Percentiles rank a stretch among this genome's conserved stretches.
phyloP scores from a whole-genome alignment of 306 rosid genomes.

The Crotalaria pallida region DNA sequence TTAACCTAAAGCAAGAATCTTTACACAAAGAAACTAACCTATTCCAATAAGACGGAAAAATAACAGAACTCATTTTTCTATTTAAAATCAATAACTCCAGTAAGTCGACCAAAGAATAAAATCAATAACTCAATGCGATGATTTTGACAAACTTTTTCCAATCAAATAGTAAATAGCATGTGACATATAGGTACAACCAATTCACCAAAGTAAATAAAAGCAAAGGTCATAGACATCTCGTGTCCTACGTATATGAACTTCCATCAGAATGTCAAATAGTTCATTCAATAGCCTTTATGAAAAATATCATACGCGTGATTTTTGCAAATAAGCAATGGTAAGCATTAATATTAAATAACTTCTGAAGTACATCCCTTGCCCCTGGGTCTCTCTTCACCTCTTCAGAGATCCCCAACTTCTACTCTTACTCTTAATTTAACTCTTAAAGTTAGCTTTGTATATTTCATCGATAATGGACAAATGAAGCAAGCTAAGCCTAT shows the following conservation, averaged over 20 bases:
- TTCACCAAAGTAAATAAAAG: neutral
- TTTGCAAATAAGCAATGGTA: neutral
- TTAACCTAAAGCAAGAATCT: neutral
- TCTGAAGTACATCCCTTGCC: neutral
- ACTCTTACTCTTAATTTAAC: neutral
- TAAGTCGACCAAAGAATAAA: neutral
- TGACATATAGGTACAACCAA: neutral
- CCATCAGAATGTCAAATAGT: neutral
- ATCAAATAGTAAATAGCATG: neutral
- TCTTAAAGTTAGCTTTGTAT: neutral
- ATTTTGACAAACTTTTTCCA: neutral
- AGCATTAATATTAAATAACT: constrained; percentile 1
- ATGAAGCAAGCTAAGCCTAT: neutral
- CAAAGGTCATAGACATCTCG: neutral
- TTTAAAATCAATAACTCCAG: neutral
- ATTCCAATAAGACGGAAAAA: neutral
- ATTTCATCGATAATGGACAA: neutral
- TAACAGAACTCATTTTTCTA: neutral
- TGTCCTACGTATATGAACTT: neutral
- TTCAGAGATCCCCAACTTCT: neutral
- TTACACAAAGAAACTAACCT: neutral
- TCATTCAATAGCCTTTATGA: neutral
- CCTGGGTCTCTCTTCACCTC: neutral
- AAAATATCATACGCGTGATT: neutral
- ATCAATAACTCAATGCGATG: neutral